Evolutionary conservation across 768 basidiomycete genomes (phyloP), one percentile per base, ranked within the genome.

Genomic region (Tylopilus rubrobrunneus): DNA sequence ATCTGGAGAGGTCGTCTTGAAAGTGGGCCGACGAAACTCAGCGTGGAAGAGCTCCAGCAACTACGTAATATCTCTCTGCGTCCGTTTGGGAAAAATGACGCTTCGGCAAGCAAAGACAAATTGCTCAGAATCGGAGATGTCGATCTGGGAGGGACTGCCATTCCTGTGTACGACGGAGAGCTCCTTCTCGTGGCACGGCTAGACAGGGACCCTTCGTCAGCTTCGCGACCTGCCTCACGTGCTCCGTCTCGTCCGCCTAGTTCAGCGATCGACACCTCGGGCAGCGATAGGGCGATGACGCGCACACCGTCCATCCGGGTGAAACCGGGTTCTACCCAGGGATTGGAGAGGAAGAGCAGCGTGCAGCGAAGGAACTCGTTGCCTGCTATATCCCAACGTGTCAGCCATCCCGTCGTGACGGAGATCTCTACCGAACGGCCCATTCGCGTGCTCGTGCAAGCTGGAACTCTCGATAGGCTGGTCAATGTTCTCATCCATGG

Each of bases 401-500:
- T 80, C 7, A 83, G 78, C 48, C 76, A 81, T 45, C 75, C 85
- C 33, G 72, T 85, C 6, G 69, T 80, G 9, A 71, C 82, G 1
- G 89, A 90, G 64, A 75, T 78, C 0, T 82, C 85, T 0, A 80
- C 83, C 1, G 87, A 89, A 53, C 80, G 82, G 3, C 84, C 89
- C 0, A 73, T 92, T 34, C 82, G 89, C 12, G 89, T 90, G 0
- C 70, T 88, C 12, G 86, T 93, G 6, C 81, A 87, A 59, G 87
- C 89, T 3, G 91, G 89, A 9, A 88, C 89, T 1, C 72, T 92
- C 15, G 86, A 86, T 55, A 76, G 80, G 27, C 74, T 93, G 2
- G 86, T 92, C 10, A 82, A 84, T 40, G 78, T 91, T 10, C 77
- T 93, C 15, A 83, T 89, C 0, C 85, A 88, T 62, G 91, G 91